These are phyloP conservation scores for Xylariaceae sp. DNA, from an alignment of 2,329 filamentous ascomycete genomes.

Conservation along the genomic window DNA sequence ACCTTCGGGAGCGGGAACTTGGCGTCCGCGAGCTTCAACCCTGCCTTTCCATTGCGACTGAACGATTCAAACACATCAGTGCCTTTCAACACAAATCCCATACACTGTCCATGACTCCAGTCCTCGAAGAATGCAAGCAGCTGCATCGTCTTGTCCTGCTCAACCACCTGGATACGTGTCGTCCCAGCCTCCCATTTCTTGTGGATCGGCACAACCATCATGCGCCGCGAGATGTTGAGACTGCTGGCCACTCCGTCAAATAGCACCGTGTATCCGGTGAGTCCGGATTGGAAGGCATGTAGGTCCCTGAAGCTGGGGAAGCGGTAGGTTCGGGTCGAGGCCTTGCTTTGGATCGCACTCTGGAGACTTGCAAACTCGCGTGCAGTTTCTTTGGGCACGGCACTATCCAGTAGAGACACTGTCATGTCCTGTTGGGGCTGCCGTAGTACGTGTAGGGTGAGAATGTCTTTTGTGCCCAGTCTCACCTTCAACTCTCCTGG, in stretches of 20 bases:
- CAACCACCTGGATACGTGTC: constrained; percentile 77
- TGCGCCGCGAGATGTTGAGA: constrained; percentile 77
- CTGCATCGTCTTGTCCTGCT: constrained; percentile 72
- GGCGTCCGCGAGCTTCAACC: constrained; percentile 79
- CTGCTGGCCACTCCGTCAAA: constrained; percentile 70
- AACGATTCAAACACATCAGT: constrained; percentile 80
- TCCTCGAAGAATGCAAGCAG: constrained; percentile 85
- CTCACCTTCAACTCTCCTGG: constrained; percentile 70
- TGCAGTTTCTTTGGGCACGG: constrained; percentile 59
- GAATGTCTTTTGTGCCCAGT: constrained; percentile 60
- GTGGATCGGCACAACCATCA: constrained; percentile 89
- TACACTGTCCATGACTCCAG: constrained; percentile 80
- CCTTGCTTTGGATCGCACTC: constrained; percentile 49
- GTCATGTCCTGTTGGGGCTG: constrained; percentile 76
- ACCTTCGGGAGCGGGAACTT: constrained; percentile 81
- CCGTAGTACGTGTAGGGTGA: constrained; percentile 65
- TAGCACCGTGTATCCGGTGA: constrained; percentile 76
- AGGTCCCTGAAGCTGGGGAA: constrained; percentile 67
- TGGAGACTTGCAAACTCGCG: constrained; percentile 63
- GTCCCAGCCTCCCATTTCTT: constrained; percentile 89
- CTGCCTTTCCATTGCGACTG: constrained; percentile 62
- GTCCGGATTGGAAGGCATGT: constrained; percentile 73
- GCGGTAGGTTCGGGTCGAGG: constrained; percentile 69
- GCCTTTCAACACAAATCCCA: constrained; percentile 83
- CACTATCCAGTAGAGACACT: constrained; percentile 68